Percentiles rank a stretch among this genome's conserved stretches.
Evolutionary conservation across 495 filamentous ascomycete species (phyloP).

Genomic region (Hypoxylon trugodes): DNA sequence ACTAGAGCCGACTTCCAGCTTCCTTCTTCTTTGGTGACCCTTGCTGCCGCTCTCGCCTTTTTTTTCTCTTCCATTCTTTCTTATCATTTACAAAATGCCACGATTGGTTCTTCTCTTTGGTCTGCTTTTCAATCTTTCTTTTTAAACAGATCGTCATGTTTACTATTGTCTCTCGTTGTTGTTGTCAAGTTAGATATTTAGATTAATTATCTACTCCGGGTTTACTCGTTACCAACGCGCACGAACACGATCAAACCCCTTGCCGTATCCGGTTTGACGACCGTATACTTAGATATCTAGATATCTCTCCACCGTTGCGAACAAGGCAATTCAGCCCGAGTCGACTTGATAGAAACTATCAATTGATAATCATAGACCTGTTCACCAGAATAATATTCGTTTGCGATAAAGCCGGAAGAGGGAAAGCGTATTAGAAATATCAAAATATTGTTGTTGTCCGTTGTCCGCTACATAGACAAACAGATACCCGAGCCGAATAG

Average conservation of each 20-base stretch:
- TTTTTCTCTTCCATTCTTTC: slow-evolving; percentile 16
- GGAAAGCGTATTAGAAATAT: slow-evolving; percentile 17
- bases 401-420: slow-evolving; percentile 23
- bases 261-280: slow-evolving; percentile 6
- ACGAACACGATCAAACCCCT: slow-evolving; percentile 10
- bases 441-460: background rate
- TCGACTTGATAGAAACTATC: background rate
- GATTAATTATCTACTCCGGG: background rate
- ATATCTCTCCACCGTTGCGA: slow-evolving; percentile 4
- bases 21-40: slow-evolving; percentile 18
- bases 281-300: slow-evolving; percentile 14
- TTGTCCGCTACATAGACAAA: slow-evolving; percentile 4
- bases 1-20: too few relatives aligned
- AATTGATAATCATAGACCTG: slow-evolving; percentile 3
- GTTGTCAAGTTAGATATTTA: slow-evolving; percentile 14
- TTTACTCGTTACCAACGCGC: slow-evolving; percentile 4
- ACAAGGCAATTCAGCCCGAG: slow-evolving; percentile 4
- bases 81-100: slow-evolving; percentile 31
- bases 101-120: slow-evolving; percentile 25
- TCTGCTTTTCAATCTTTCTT: slow-evolving; percentile 15
- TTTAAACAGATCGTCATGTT: slow-evolving; percentile 1
- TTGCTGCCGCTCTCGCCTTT: slow-evolving; percentile 11
- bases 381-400: slow-evolving; percentile 2
- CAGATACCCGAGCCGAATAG: background rate
- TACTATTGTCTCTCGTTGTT: background rate